Evolutionary conservation across 2,329 filamentous ascomycete species (phyloP).

Genomic region (Botryotinia convoluta): DNA sequence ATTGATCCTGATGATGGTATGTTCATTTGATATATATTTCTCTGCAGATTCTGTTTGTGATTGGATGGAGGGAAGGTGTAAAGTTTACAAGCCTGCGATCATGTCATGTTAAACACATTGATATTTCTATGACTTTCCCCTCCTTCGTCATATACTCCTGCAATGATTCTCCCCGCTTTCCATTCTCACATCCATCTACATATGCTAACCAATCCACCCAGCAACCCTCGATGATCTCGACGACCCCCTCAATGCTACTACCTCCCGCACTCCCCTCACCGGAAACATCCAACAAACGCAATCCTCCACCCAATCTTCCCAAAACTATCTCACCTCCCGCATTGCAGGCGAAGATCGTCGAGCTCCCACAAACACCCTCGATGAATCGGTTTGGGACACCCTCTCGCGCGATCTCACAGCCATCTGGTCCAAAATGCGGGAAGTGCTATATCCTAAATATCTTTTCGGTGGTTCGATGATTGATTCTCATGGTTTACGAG

Average conservation of each 20-base stretch:
- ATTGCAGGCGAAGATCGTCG: slow-evolving; percentile 92
- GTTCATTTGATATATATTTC: slow-evolving; percentile 25
- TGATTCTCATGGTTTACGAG: slow-evolving; percentile 55
- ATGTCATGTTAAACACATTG: too few species aligned
- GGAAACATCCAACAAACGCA: slow-evolving; percentile 66
- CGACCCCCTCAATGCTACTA: slow-evolving; percentile 83
- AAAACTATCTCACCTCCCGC: slow-evolving; percentile 80
- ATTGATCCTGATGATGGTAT: slow-evolving; percentile 78
- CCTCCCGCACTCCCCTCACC: slow-evolving; percentile 71
- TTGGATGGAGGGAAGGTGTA: not conserved
- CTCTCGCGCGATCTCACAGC: slow-evolving; percentile 85
- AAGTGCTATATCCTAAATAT: slow-evolving; percentile 95
- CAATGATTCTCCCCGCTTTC: not conserved
- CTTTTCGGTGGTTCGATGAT: slow-evolving; percentile 71
- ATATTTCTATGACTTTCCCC: not conserved
- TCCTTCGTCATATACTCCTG: not conserved
- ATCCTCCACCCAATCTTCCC: slow-evolving; percentile 60
- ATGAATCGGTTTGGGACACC: slow-evolving; percentile 98
- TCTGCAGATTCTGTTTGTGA: not conserved
- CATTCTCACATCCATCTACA: not conserved
- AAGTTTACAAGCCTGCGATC: not conserved
- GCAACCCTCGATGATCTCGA: slow-evolving; percentile 69
- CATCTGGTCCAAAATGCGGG: slow-evolving; percentile 97
- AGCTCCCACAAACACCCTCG: slow-evolving; percentile 88
- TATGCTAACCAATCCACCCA: not conserved